A percentile compares a stretch with the other conserved stretches of the same genome.
Conservation (phyloP, 148 eudicot genomes). For the Gaultheria prostrata region DNA sequence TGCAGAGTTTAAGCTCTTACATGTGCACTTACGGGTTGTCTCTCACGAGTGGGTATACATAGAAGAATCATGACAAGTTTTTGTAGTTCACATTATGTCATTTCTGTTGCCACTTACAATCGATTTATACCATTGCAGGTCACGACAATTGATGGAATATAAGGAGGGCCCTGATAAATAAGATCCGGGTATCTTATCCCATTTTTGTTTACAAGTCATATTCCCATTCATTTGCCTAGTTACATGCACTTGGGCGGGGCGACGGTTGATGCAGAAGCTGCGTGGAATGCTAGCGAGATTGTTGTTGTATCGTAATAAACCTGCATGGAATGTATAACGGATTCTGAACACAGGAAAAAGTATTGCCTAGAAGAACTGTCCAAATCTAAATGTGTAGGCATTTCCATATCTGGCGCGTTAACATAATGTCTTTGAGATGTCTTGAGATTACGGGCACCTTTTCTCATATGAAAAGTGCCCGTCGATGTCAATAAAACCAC, state of each 20-base stretch:
- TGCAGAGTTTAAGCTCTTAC: not conserved
- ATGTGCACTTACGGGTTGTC: not conserved
- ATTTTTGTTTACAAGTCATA: not conserved
- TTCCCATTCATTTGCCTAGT: not conserved
- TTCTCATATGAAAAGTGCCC: not conserved
- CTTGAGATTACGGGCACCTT: not conserved
- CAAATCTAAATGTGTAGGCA: not conserved
- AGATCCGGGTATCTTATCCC: constrained; percentile 17
- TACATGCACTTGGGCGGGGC: not conserved
- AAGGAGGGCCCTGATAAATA: constrained; percentile 31
- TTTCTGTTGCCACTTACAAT: not conserved
- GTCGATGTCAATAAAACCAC: not conserved
- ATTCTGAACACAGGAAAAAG: not conserved
- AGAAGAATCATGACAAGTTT: not conserved
- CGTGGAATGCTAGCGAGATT: not conserved
- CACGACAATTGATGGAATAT: constrained; percentile 44
- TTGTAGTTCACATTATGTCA: not conserved
- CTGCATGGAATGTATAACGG: not conserved
- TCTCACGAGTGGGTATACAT: not conserved
- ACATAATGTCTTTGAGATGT: not conserved
- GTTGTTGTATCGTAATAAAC: not conserved
- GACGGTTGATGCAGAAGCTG: constrained; percentile 4
- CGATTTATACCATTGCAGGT: constrained; percentile 32
- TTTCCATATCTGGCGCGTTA: not conserved
- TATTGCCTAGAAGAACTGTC: not conserved